Conservation (phyloP, 2,329 filamentous ascomycete genomes). For the Trichophyton simii region DNA sequence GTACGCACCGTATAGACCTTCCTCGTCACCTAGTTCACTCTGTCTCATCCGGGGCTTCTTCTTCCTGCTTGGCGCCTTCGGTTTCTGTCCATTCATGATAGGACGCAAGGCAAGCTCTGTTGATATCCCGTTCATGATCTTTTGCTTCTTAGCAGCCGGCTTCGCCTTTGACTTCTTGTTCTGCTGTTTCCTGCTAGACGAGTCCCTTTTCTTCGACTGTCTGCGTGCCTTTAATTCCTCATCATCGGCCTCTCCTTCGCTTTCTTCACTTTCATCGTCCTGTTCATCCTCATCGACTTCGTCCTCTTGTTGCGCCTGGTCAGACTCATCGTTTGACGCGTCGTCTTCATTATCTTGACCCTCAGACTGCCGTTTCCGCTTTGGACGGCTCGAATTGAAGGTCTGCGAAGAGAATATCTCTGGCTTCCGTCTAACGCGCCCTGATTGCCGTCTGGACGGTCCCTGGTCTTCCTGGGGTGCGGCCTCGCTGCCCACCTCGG, state of each 20-base stretch:
- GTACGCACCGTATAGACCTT: conserved; percentile 44
- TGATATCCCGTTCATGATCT: conserved; percentile 37
- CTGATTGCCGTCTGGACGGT: conserved; percentile 29
- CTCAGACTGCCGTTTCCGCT: conserved; percentile 39
- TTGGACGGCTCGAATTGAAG: conserved; percentile 21
- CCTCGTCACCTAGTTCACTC: conserved; percentile 39
- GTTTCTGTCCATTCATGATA: conserved; percentile 33
- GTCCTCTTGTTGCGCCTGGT: conserved; percentile 20
- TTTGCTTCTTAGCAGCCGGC: conserved; percentile 42
- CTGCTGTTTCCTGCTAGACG: conserved; percentile 38
- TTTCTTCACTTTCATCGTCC: conserved; percentile 24
- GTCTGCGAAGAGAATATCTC: conserved; percentile 28
- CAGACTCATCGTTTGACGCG: conserved; percentile 20
- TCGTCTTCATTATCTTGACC: conserved; percentile 25
- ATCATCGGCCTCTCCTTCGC: conserved; percentile 17
- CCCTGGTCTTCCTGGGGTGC: conserved; percentile 20
- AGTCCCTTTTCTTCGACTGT: conserved; percentile 27
- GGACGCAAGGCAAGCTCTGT: conserved; percentile 45
- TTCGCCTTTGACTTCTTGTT: conserved; percentile 27
- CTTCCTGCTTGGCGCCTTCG: conserved; percentile 32
- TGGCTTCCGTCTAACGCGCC: conserved; percentile 32
- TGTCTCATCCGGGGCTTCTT: conserved; percentile 42
- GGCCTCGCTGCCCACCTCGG: conserved; percentile 9
- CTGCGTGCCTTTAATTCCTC: conserved; percentile 23
- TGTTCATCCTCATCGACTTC: conserved; percentile 18